Evolutionary conservation across 192 early-diverging fungal species (phyloP).

Genomic region (Backusella australiensis): DNA sequence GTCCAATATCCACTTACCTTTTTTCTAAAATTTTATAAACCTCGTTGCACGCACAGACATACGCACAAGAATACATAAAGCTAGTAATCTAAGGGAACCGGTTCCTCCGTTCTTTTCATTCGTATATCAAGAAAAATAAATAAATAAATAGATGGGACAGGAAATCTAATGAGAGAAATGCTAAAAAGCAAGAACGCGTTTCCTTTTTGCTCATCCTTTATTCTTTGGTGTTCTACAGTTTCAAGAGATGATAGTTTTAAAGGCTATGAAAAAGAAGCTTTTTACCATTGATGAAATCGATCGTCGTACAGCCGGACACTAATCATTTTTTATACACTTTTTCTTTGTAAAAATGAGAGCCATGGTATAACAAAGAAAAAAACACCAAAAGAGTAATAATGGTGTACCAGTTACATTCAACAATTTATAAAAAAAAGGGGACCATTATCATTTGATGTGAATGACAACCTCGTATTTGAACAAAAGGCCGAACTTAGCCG

Average conservation of each 20-base stretch:
- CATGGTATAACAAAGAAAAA: background rate
- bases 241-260: background rate
- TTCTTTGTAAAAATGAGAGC: background rate
- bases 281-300: background rate
- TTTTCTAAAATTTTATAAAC: background rate
- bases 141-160: no score
- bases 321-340: background rate
- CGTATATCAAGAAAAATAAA: background rate
- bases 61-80: background rate
- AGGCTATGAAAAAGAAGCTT: background rate
- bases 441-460: slow-evolving; percentile 1
- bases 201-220: background rate
- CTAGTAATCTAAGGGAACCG: no score
- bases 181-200: background rate
- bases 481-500: background rate
- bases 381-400: background rate
- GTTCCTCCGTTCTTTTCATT: background rate
- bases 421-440: background rate
- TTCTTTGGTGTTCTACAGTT: background rate
- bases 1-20: background rate
- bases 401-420: background rate
- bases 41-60: background rate
- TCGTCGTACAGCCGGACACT: background rate
- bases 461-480: background rate
- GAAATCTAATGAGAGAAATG: background rate